A percentile compares a stretch with the other conserved stretches of the same genome.
These are phyloP conservation scores for Trypanosoma brucei DNA, from an alignment of 208 protist genomes.

Conservation along the genomic window DNA sequence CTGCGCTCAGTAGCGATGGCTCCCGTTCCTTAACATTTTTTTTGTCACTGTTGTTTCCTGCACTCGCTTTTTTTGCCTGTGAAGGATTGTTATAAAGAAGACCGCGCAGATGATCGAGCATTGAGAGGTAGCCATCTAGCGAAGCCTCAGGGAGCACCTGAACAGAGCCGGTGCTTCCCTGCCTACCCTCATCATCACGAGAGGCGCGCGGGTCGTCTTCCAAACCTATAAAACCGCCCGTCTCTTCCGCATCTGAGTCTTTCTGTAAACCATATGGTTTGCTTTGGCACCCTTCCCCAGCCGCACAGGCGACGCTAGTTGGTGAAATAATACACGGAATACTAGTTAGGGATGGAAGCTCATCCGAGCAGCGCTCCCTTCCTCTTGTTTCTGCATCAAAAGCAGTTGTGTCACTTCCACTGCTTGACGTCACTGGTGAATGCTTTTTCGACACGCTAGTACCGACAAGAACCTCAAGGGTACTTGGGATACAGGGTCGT, in stretches of 20 bases:
- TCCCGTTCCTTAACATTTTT: no score
- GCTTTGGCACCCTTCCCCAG: background rate
- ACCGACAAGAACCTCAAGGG: slow-evolving; percentile 49
- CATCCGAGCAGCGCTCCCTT: background rate
- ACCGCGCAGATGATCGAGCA: slow-evolving; percentile 79
- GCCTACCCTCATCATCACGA: background rate
- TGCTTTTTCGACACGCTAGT: background rate
- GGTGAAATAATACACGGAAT: background rate
- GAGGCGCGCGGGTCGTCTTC: background rate
- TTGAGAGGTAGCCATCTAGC: slow-evolving; percentile 68
- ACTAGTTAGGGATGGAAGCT: background rate
- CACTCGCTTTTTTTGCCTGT: no score
- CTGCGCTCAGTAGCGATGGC: no score
- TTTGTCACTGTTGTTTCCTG: no score
- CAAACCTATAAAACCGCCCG: background rate
- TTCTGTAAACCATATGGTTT: background rate
- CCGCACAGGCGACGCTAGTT: background rate
- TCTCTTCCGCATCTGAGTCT: background rate
- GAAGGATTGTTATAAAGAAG: slow-evolving; percentile 33
- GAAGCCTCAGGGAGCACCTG: slow-evolving; percentile 18
- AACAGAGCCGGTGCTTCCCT: background rate
- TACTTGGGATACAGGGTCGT: slow-evolving; percentile 32
- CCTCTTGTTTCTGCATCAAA: slow-evolving; percentile 30
- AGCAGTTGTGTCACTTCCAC: slow-evolving; percentile 60
- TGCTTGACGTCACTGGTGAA: background rate